Conservation (phyloP, 169 alveolate genomes). For the Cryptosporidium viatorum region DNA sequence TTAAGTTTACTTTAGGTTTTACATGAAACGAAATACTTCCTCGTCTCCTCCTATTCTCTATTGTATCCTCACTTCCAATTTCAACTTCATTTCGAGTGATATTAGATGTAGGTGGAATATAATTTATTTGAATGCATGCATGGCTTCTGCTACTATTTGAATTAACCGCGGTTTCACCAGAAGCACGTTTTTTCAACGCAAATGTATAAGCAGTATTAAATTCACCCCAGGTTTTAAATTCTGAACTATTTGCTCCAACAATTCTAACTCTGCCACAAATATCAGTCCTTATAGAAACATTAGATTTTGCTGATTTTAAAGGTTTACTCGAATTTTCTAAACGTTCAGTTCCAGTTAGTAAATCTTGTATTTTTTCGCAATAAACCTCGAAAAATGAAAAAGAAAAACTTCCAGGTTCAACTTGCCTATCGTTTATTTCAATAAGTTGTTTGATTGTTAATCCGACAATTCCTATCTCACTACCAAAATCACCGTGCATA, state of each 20-base stretch:
- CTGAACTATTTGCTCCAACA: slow-evolving; percentile 29
- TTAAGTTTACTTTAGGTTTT: slow-evolving; percentile 40
- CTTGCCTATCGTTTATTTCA: slow-evolving; percentile 16
- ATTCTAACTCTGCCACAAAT: slow-evolving; percentile 68
- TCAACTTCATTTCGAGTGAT: not conserved
- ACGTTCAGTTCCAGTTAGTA: slow-evolving; percentile 36
- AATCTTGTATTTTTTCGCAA: slow-evolving; percentile 75
- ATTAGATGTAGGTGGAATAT: slow-evolving; percentile 35
- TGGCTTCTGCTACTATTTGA: slow-evolving; percentile 67
- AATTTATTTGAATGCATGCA: slow-evolving; percentile 72
- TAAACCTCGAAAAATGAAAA: slow-evolving; percentile 77
- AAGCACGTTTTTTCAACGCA: slow-evolving; percentile 35
- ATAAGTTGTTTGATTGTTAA: slow-evolving; percentile 45
- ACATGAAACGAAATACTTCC: slow-evolving; percentile 74
- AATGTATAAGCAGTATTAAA: not conserved
- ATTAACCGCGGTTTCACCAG: slow-evolving; percentile 56
- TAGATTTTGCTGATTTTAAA: not conserved
- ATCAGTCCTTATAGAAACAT: slow-evolving; percentile 69
- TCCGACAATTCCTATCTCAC: slow-evolving; percentile 50
- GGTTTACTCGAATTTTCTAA: not conserved
- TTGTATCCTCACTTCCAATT: slow-evolving; percentile 30
- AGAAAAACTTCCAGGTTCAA: slow-evolving; percentile 60
- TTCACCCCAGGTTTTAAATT: slow-evolving; percentile 61
- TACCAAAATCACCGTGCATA: slow-evolving; percentile 68
- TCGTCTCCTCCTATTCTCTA: slow-evolving; percentile 57